Evolutionary conservation across 305 asterid species (phyloP).

Genomic region (Euphrasia arctica): DNA sequence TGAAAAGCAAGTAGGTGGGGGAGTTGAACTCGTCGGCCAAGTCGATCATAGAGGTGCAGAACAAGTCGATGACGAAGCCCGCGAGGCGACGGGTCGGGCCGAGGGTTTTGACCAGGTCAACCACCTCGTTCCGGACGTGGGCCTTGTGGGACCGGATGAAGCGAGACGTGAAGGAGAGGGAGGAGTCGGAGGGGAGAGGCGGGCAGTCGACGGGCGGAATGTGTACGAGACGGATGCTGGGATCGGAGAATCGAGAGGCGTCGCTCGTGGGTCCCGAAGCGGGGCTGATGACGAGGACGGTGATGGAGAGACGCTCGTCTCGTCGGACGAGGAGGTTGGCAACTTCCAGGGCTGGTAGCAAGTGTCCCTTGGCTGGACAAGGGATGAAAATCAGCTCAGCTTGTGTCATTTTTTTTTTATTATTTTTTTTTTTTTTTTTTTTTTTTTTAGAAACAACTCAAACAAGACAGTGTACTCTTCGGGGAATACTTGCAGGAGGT

Average conservation of each 20-base stretch:
- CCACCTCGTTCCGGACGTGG: slow-evolving; percentile 22
- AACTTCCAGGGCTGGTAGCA: slow-evolving; percentile 31
- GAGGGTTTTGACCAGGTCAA: not conserved
- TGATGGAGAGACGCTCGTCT: slow-evolving; percentile 36
- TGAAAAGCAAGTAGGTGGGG: slow-evolving; percentile 33
- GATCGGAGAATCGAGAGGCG: not conserved
- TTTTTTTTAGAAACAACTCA: not conserved
- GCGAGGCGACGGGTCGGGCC: slow-evolving; percentile 15
- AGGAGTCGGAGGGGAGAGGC: slow-evolving; percentile 1
- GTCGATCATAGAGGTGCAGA: slow-evolving; percentile 44
- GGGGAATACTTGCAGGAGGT: no score
- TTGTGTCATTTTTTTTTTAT: slow-evolving; percentile 7
- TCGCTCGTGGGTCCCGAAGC: slow-evolving; percentile 22
- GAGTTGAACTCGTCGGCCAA: slow-evolving; percentile 35
- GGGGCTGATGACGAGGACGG: slow-evolving; percentile 37
- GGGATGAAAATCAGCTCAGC: slow-evolving; percentile 45
- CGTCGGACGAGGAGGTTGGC: slow-evolving; percentile 36
- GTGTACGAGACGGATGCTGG: slow-evolving; percentile 32
- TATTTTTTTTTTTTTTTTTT: not conserved
- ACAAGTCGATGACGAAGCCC: slow-evolving; percentile 47
- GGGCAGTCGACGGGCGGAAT: slow-evolving; percentile 27
- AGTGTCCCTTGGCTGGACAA: slow-evolving; percentile 44
- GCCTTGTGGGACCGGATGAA: slow-evolving; percentile 31
- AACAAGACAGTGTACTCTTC: no score
- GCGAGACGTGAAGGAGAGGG: not conserved